A percentile compares a stretch with the other conserved stretches of the same genome.
Conservation (phyloP, 192 early-diverging fungal species). For the Coemansia sp. region DNA sequence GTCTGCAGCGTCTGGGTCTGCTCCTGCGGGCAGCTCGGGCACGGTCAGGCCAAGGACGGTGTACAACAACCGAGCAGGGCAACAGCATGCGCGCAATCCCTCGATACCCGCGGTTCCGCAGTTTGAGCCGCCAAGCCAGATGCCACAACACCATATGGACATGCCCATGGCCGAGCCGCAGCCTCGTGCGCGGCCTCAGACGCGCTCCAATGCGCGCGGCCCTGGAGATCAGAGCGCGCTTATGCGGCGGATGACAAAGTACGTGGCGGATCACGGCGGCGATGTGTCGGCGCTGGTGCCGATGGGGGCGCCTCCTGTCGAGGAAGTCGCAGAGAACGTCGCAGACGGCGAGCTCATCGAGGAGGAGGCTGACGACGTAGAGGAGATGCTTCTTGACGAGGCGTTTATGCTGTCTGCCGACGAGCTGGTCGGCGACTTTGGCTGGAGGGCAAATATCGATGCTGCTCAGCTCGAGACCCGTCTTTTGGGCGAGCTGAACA, state of each 20-base stretch:
- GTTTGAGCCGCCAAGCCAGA: constrained; percentile 21
- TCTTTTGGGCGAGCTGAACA: constrained; percentile 79
- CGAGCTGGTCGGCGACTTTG: constrained; percentile 78
- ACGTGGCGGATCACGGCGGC: constrained; percentile 47
- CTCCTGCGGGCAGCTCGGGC: constrained; percentile 26
- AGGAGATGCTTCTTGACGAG: constrained; percentile 59
- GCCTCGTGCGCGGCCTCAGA: constrained; percentile 25
- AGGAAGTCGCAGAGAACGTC: constrained; percentile 9
- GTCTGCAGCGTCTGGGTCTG: constrained; percentile 7
- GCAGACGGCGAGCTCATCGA: constrained; percentile 17
- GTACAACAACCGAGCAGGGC: constrained; percentile 18
- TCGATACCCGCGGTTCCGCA: constrained; percentile 25
- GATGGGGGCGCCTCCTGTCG: constrained; percentile 27
- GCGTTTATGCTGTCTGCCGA: constrained; percentile 71
- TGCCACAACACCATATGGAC: constrained; percentile 8
- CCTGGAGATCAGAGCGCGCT: constrained; percentile 42
- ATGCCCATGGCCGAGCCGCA: constrained; percentile 8
- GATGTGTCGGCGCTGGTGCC: constrained; percentile 44
- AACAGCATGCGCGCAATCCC: constrained; percentile 5
- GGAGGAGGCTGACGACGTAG: constrained; percentile 40
- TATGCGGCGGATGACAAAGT: constrained; percentile 51
- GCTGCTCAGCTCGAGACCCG: constrained; percentile 82
- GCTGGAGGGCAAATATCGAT: constrained; percentile 84
- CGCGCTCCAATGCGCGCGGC: constrained; percentile 18
- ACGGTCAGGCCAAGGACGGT: constrained; percentile 29